A percentile compares a stretch with the other conserved stretches of the same genome.
Conservation (phyloP, 116 monocot species). For the Cymodocea nodosa region DNA sequence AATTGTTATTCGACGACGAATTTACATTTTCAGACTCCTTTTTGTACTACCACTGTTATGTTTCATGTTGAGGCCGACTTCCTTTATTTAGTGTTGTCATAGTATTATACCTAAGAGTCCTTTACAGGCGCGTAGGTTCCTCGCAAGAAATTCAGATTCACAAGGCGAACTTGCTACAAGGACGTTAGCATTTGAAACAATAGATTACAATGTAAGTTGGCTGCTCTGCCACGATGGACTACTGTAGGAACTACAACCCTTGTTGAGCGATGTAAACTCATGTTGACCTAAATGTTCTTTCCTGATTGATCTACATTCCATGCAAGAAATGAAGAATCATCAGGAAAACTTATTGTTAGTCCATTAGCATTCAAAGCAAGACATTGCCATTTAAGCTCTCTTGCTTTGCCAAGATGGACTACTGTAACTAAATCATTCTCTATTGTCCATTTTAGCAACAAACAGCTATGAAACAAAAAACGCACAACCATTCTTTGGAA, state of each 20-base stretch:
- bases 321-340: background rate
- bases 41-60: no score
- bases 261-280: background rate
- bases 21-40: no score
- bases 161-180: background rate
- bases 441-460: no score
- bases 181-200: constrained; percentile 8
- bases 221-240: constrained; percentile 28
- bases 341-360: constrained; percentile 1
- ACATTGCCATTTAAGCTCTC: background rate
- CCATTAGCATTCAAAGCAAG: constrained; percentile 9
- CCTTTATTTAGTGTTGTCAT: no score
- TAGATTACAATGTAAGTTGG: constrained; percentile 1
- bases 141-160: background rate
- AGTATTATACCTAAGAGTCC: no score
- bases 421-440: no score
- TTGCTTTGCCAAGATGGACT: constrained; percentile 26
- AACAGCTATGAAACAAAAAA: background rate
- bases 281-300: background rate
- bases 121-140: no score
- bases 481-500: no score
- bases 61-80: no score
- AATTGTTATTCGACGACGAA: no score
- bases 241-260: background rate
- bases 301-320: background rate